Evolutionary conservation across 352 stramenopile species (phyloP).

Genomic region (Phytophthora lateralis): DNA sequence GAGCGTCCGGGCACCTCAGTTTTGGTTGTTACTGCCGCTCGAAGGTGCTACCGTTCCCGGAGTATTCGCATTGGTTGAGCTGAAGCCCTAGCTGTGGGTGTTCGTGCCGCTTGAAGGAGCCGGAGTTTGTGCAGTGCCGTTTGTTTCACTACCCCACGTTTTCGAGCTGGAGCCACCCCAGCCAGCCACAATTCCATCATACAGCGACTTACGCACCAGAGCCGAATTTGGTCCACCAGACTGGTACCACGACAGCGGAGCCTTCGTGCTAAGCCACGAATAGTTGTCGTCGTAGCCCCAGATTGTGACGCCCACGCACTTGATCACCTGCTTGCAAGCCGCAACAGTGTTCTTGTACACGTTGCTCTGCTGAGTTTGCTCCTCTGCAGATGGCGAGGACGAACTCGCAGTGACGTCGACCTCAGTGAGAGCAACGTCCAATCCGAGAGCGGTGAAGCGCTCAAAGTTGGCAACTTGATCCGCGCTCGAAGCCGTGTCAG

Average conservation of each 20-base stretch:
- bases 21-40: neutral
- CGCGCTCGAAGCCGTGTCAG: slow-evolving; percentile 13
- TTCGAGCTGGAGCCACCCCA: slow-evolving; percentile 13
- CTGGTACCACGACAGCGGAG: slow-evolving; percentile 34
- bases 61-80: slow-evolving; percentile 1
- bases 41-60: slow-evolving; percentile 15
- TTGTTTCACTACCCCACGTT: neutral
- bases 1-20: neutral
- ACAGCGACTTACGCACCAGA: slow-evolving; percentile 31
- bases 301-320: slow-evolving; percentile 36
- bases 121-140: slow-evolving; percentile 5
- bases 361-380: slow-evolving; percentile 18
- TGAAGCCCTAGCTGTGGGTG: slow-evolving; percentile 13
- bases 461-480: slow-evolving; percentile 26
- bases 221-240: slow-evolving; percentile 14
- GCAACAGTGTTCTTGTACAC: slow-evolving; percentile 31
- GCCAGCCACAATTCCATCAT: slow-evolving; percentile 34
- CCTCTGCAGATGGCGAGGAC: slow-evolving; percentile 11
- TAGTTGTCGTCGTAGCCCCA: slow-evolving; percentile 35
- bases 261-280: slow-evolving; percentile 30
- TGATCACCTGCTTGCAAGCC: slow-evolving; percentile 29
- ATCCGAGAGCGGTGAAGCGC: slow-evolving; percentile 33
- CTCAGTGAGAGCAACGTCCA: slow-evolving; percentile 37
- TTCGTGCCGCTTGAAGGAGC: neutral
- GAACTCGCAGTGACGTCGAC: slow-evolving; percentile 28